phyloP scores from a whole-genome alignment of 768 basidiomycete genomes.

The Boletus rubescentipes region DNA sequence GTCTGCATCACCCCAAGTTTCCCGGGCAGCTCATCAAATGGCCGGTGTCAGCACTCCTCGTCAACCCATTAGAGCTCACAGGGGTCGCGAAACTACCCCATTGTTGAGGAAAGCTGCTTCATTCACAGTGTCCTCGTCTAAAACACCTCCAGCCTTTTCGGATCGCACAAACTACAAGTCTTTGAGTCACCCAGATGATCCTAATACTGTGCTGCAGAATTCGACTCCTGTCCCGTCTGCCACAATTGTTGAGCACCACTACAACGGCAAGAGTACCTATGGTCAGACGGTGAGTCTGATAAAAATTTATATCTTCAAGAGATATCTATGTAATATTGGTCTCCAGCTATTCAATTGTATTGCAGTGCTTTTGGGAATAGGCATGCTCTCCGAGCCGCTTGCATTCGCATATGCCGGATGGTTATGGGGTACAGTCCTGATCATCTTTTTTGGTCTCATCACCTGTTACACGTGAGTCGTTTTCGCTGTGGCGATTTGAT shows the following conservation, averaged over 20 bases:
- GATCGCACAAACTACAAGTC: not conserved
- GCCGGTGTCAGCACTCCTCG: conserved; percentile 8
- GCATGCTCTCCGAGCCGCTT: conserved; percentile 85
- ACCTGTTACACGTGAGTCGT: conserved; percentile 85
- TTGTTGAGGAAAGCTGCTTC: conserved; percentile 41
- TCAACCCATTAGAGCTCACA: not conserved
- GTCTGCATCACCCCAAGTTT: conserved; percentile 9
- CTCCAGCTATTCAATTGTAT: conserved; percentile 83
- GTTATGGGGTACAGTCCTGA: conserved; percentile 71
- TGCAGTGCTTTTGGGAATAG: conserved; percentile 84
- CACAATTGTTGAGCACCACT: conserved; percentile 20
- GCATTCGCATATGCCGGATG: conserved; percentile 93
- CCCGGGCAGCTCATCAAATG: conserved; percentile 23
- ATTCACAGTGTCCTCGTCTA: conserved; percentile 25
- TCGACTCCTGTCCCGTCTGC: conserved; percentile 1
- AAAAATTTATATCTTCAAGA: not conserved
- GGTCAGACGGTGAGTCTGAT: conserved; percentile 59
- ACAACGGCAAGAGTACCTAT: conserved; percentile 64
- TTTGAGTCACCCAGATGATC: not conserved
- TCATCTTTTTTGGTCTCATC: conserved; percentile 73
- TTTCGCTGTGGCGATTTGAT: not conserved
- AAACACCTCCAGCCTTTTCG: not conserved
- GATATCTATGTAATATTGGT: conserved; percentile 5
- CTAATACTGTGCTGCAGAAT: not conserved
- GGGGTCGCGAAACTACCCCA: conserved; percentile 34